These are phyloP conservation scores for Caulochytrium protostelioides DNA, from an alignment of 371 early-diverging fungal species.

Conservation along the genomic window DNA sequence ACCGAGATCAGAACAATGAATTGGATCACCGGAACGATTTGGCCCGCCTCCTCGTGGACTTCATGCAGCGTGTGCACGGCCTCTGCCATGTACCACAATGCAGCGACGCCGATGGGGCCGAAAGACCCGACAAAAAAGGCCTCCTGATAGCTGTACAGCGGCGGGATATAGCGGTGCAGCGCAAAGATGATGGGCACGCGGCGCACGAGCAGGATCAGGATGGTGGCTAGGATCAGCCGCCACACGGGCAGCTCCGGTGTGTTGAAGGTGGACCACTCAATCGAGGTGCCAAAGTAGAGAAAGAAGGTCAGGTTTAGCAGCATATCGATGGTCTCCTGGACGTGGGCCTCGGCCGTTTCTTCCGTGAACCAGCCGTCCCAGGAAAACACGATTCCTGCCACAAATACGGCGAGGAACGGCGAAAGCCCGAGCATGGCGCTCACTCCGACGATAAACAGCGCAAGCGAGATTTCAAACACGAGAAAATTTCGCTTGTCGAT, in stretches of 20 bases:
- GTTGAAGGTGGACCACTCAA: slow-evolving; percentile 57
- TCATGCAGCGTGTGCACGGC: slow-evolving; percentile 27
- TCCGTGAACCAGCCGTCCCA: slow-evolving; percentile 62
- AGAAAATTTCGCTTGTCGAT: slow-evolving; percentile 81
- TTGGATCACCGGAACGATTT: slow-evolving; percentile 37
- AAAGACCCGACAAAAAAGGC: slow-evolving; percentile 90
- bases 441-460: slow-evolving; percentile 55
- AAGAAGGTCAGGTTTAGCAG: slow-evolving; percentile 74
- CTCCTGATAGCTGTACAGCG: slow-evolving; percentile 49
- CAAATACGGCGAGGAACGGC: slow-evolving; percentile 75
- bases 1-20: slow-evolving; percentile 55
- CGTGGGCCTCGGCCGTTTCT: slow-evolving; percentile 61
- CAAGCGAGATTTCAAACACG: slow-evolving; percentile 59
- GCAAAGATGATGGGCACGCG: slow-evolving; percentile 54
- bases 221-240: slow-evolving; percentile 40
- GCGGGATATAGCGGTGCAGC: slow-evolving; percentile 43
- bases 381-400: slow-evolving; percentile 37
- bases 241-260: slow-evolving; percentile 30
- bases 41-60: slow-evolving; percentile 5
- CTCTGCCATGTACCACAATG: slow-evolving; percentile 49
- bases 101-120: slow-evolving; percentile 83
- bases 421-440: slow-evolving; percentile 57
- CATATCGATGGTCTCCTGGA: slow-evolving; percentile 79
- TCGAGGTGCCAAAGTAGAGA: slow-evolving; percentile 68
- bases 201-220: slow-evolving; percentile 55